Evolutionary conservation across 2,329 filamentous ascomycete genomes (phyloP).

Genomic region (Cladosporium sp.): DNA sequence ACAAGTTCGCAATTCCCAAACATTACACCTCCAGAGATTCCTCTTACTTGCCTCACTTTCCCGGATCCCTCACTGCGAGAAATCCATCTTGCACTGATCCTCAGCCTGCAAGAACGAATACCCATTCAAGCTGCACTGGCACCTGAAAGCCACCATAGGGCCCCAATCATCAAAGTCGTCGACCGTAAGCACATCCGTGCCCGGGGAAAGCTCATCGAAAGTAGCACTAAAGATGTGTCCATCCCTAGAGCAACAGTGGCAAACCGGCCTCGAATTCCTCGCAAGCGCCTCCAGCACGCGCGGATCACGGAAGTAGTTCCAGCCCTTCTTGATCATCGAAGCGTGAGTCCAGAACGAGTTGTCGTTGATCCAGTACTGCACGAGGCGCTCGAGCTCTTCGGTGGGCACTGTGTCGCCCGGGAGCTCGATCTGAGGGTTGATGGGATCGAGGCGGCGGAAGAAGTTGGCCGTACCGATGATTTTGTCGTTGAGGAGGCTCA

Average conservation of each 20-base stretch:
- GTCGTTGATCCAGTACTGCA: background rate
- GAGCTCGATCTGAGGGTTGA: slow-evolving; percentile 1
- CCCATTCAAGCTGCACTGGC: background rate
- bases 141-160: background rate
- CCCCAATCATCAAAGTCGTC: slow-evolving; percentile 4
- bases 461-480: background rate
- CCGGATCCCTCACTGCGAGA: background rate
- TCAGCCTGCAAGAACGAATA: background rate
- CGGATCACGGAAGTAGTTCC: slow-evolving; percentile 9
- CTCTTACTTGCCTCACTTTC: background rate
- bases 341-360: background rate
- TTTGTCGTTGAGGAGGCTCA: background rate
- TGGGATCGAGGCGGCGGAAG: background rate
- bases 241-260: background rate
- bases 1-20: background rate
- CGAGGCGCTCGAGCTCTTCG: background rate
- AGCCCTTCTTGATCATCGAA: background rate
- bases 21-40: background rate
- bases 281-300: slow-evolving; percentile 1
- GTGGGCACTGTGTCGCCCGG: background rate
- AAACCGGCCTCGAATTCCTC: background rate
- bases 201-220: background rate
- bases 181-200: slow-evolving; percentile 4
- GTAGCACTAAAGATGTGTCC: background rate
- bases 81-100: background rate